A percentile compares a stretch with the other conserved stretches of the same genome.
Conservation (phyloP, 108 stramenopile species). For the Pseudonitzschia multiseries region DNA sequence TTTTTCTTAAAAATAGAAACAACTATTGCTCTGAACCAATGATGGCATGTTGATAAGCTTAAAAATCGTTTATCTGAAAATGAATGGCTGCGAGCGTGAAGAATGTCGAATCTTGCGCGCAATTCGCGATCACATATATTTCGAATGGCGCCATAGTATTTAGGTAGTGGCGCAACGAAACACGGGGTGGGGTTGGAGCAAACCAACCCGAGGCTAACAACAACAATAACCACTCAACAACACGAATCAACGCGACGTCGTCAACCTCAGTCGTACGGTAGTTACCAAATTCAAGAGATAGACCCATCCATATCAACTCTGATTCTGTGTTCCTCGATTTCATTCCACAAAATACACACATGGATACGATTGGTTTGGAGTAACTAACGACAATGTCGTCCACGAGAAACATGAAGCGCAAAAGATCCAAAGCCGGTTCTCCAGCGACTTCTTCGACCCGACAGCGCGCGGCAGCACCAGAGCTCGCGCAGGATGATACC, state of each 20-base stretch:
- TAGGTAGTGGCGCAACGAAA: not conserved
- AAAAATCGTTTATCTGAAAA: not conserved
- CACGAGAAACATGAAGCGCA: conserved; percentile 9
- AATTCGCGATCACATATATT: not conserved
- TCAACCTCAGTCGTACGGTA: not conserved
- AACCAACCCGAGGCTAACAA: not conserved
- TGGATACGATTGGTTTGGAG: not conserved
- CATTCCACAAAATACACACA: not conserved
- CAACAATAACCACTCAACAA: not conserved
- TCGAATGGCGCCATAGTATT: not conserved
- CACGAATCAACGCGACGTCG: not conserved
- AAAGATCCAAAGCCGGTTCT: conserved; percentile 16
- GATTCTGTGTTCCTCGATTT: not conserved
- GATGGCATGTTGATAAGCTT: not conserved
- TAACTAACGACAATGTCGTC: conserved; percentile 17
- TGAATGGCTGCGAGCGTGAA: not conserved
- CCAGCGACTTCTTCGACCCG: conserved; percentile 6
- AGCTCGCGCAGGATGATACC: not conserved
- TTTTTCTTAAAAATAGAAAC: not conserved
- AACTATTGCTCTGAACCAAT: not conserved
- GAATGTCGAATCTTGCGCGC: not conserved
- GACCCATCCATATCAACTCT: not conserved
- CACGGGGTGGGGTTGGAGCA: too few relatives aligned
- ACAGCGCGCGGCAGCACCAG: conserved; percentile 1
- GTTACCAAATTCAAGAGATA: not conserved